Evolutionary conservation across 306 rosid species (phyloP), one percentile per base, ranked within the genome.

Genomic region (Medicago arabica): DNA sequence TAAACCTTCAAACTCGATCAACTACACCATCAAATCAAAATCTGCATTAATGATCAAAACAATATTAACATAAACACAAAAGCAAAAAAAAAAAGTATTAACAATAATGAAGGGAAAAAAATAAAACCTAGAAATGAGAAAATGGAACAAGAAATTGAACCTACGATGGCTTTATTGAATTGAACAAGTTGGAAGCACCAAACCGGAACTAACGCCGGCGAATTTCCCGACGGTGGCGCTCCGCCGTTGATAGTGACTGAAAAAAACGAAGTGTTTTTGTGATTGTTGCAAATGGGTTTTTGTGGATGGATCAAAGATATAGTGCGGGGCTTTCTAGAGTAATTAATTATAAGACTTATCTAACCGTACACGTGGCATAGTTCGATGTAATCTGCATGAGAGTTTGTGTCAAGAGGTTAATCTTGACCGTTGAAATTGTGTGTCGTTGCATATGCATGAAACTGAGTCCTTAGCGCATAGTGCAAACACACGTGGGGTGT

Each of bases 241-340:
- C 74, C 80, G 74, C 86, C 86, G 80, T 86, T 69, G 76, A 81
- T 18, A 43, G 80, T 38, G 38, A 73, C 17, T 21, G 46, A 55
- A 8, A 3, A 16, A 16, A 40, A 61, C 4, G 34, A 82, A 64
- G 57, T 54, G 18, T n/a, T 61, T 61, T 61, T 19, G 69, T 15
- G 6, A 34, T 34, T 34, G 38, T 34, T 34, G 38, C 38, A 34
- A 34, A 34, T 34, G 57, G 63, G 18, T n/a, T 61, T 60, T 61
- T 19, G 69, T 18, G 6, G 66, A 47, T 18, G 18, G 41, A 58
- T 65, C 54, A 54, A 11, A 9, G 72, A 76, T 82, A 72, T 19
- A 51, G 54, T 78, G 69, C 28, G 86, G 47, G 50, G n/a, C 67
- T 40, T 61, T 11, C 14, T 31, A 67, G 68, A 12, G 18, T 77